Evolutionary conservation across 805 yeast genomes (phyloP).

Genomic region (Saturnispora besseyi): DNA sequence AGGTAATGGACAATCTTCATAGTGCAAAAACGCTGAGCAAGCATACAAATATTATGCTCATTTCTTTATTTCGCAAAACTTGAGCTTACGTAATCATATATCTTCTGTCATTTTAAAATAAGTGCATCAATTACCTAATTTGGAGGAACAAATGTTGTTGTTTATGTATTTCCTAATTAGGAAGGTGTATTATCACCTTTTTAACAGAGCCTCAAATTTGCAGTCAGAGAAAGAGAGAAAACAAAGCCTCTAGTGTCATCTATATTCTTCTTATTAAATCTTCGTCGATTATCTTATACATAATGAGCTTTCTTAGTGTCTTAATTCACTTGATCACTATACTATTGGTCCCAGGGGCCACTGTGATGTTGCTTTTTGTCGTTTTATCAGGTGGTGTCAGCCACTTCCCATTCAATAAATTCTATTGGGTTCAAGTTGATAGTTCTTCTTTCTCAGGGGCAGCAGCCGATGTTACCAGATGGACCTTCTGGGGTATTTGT

Average conservation of each 20-base stretch:
- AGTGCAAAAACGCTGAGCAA: too few relatives aligned
- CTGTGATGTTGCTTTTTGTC: constrained; percentile 45
- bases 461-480: constrained; percentile 41
- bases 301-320: background rate
- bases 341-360: constrained; percentile 36
- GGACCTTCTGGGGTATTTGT: constrained; percentile 83
- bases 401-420: constrained; percentile 50
- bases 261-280: background rate
- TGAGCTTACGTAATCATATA: background rate
- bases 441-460: constrained; percentile 48
- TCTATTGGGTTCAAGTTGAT: constrained; percentile 67
- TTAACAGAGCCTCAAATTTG: background rate
- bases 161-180: background rate
- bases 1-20: too few relatives aligned
- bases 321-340: constrained; percentile 18
- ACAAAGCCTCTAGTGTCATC: background rate
- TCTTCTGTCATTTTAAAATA: background rate
- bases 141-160: background rate
- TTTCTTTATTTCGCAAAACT: too few relatives aligned
- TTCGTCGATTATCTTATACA: background rate
- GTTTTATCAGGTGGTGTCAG: constrained; percentile 56
- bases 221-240: background rate
- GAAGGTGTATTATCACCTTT: background rate
- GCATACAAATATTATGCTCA: too few relatives aligned
- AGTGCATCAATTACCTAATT: background rate